A percentile compares a stretch with the other conserved stretches of the same genome.
These are phyloP conservation scores for Arachis hypogaea DNA, from an alignment of 306 rosid genomes.

Conservation along the genomic window DNA sequence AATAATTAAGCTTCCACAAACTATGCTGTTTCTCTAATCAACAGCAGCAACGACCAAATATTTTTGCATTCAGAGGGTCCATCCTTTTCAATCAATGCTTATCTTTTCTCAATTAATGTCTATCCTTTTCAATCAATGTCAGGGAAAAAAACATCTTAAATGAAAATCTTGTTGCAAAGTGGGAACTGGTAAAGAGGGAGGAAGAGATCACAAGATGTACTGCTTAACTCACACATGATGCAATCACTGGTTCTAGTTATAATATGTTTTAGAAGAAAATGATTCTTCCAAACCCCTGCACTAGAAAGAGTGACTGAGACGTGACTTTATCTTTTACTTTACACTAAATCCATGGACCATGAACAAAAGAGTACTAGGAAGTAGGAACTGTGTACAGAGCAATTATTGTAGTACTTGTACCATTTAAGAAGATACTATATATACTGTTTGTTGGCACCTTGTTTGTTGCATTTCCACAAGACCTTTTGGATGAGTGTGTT, in stretches of 20 bases:
- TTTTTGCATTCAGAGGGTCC: background rate
- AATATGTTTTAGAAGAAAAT: background rate
- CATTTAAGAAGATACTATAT: background rate
- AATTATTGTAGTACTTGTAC: background rate
- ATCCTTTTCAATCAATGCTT: background rate
- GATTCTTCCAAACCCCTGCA: background rate
- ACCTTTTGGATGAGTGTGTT: background rate
- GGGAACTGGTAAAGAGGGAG: background rate
- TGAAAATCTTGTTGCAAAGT: background rate
- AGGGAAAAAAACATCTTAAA: background rate
- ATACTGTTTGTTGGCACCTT: background rate
- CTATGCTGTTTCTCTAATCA: background rate
- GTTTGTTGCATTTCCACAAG: background rate
- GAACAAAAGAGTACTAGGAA: background rate
- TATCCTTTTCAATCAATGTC: background rate
- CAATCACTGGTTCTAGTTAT: background rate
- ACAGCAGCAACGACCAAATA: background rate
- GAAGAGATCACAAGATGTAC: background rate
- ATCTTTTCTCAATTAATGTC: background rate
- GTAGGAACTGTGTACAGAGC: background rate
- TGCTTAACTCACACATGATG: background rate
- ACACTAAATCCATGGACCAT: background rate
- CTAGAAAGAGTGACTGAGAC: background rate
- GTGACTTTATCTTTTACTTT: background rate
- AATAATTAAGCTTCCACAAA: background rate